Evolutionary conservation across 164 flowering plant species (phyloP).

Genomic region (Aristolochia fimbriata): DNA sequence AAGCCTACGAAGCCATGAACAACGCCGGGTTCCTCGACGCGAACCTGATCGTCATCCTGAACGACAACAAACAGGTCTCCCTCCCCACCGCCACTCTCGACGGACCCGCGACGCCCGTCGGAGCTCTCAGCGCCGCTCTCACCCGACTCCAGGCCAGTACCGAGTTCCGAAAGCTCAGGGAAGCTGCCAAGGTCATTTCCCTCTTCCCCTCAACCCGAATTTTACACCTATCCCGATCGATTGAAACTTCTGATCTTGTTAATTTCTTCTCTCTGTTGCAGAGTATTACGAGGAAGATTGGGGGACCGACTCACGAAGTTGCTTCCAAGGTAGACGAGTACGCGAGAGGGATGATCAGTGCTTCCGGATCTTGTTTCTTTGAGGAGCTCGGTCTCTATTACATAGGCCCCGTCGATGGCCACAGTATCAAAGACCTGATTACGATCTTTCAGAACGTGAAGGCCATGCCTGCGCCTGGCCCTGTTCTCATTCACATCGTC

Average conservation of each 20-base stretch:
- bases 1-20: constrained; percentile 97
- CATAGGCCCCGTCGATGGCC: constrained; percentile 93
- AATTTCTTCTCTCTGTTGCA: constrained; percentile 10
- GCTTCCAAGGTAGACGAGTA: constrained; percentile 86
- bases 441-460: constrained; percentile 61
- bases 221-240: not conserved
- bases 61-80: constrained; percentile 89
- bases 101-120: constrained; percentile 90
- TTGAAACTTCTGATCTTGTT: not conserved
- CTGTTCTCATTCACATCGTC: constrained; percentile 76
- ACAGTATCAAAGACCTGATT: constrained; percentile 61
- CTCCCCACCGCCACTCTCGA: constrained; percentile 92
- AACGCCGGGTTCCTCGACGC: constrained; percentile 81
- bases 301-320: constrained; percentile 51
- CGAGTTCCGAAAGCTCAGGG: constrained; percentile 37
- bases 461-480: constrained; percentile 75
- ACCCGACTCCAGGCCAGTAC: constrained; percentile 64
- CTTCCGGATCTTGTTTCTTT: constrained; percentile 60
- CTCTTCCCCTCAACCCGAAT: not conserved
- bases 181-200: constrained; percentile 37
- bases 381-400: constrained; percentile 89
- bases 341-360: constrained; percentile 75
- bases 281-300: constrained; percentile 72
- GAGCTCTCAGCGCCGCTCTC: constrained; percentile 74
- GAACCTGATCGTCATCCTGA: constrained; percentile 65